Percentiles rank a stretch among this genome's conserved stretches.
Conservation (phyloP, 2,329 filamentous ascomycete species). For the Rutstroemia sydowiana region DNA sequence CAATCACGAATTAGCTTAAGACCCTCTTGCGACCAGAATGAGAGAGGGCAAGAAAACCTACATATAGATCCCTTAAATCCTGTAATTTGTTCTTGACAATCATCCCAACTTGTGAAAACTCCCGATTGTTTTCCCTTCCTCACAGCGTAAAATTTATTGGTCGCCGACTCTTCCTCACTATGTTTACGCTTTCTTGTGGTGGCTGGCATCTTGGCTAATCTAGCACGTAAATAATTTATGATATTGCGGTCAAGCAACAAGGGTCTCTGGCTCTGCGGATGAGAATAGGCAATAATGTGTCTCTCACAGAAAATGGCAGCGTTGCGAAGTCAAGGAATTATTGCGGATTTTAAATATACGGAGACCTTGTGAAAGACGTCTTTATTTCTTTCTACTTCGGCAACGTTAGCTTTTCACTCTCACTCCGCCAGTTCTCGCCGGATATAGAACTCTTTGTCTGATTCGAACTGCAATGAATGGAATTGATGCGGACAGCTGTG, state of each 20-base stretch:
- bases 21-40: background rate
- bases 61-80: slow-evolving; percentile 60
- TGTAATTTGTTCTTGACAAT: slow-evolving; percentile 53
- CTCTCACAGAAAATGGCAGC: no score
- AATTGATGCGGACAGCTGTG: no score
- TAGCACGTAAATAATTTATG: background rate
- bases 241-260: background rate
- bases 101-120: slow-evolving; percentile 54
- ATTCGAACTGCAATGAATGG: no score
- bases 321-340: no score
- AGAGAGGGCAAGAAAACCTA: slow-evolving; percentile 37
- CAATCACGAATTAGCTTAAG: background rate
- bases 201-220: slow-evolving; percentile 9
- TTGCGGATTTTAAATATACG: no score
- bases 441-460: no score
- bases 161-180: slow-evolving; percentile 1
- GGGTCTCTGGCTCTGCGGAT: background rate
- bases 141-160: slow-evolving; percentile 51
- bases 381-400: no score
- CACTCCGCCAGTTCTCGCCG: no score
- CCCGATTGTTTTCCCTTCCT: slow-evolving; percentile 48
- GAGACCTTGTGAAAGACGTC: no score
- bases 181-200: slow-evolving; percentile 25
- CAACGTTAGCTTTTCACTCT: no score
- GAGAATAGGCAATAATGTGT: no score